Conservation (phyloP, 805 yeast species). For the Metschnikowia hibisci region DNA sequence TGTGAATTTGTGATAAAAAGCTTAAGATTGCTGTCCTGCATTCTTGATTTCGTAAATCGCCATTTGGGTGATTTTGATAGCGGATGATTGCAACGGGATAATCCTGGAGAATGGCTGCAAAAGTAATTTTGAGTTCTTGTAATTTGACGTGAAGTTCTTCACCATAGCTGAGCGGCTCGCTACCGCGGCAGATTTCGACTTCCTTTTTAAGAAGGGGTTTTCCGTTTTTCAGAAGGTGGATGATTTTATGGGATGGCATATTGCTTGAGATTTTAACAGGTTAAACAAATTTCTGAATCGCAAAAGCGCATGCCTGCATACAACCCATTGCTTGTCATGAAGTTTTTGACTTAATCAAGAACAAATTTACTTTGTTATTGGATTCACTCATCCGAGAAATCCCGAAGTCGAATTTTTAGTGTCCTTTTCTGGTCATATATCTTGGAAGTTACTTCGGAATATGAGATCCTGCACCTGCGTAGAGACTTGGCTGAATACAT, state of each 20-base stretch:
- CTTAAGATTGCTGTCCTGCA: conserved; percentile 9
- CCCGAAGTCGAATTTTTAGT: no score
- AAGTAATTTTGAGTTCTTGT: conserved; percentile 6
- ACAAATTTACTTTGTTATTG: no score
- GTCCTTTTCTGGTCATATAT: no score
- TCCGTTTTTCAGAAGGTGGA: conserved; percentile 2
- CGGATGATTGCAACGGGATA: conserved; percentile 5
- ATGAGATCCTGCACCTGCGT: no score
- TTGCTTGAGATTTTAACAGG: no score
- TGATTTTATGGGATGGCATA: not conserved
- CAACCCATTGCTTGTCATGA: no score
- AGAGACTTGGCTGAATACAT: no score
- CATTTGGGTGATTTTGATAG: not conserved
- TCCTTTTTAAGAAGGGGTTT: conserved; percentile 9
- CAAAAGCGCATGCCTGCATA: no score
- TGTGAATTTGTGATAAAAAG: conserved; percentile 8
- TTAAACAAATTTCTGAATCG: no score
- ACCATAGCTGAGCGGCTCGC: conserved; percentile 2
- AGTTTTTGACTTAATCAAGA: no score
- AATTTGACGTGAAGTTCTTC: conserved; percentile 6
- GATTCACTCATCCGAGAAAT: no score
- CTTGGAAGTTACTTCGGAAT: no score
- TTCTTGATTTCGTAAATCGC: conserved; percentile 3
- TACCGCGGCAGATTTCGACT: conserved; percentile 5
- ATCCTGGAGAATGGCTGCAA: conserved; percentile 6